A percentile compares a stretch with the other conserved stretches of the same genome.
Conservation (phyloP, 139 green algal species). For the Deuterostichococcus epilithicus region DNA sequence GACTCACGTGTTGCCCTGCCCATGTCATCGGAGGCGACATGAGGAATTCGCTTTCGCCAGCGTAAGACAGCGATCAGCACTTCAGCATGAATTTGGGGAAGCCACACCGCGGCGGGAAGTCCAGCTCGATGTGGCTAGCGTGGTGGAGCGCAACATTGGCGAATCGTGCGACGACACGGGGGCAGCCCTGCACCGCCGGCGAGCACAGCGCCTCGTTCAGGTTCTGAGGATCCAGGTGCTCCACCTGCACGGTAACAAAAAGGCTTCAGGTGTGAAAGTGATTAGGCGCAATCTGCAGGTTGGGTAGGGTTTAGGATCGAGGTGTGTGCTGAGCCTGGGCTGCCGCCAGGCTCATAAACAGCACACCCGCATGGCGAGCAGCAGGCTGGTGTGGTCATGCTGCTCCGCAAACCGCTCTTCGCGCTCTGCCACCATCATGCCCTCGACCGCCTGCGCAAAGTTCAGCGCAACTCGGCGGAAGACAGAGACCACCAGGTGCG, state of each 20-base stretch:
- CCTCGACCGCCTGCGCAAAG: neutral
- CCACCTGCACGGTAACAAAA: neutral
- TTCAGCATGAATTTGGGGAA: neutral
- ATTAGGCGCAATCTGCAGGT: too few species aligned
- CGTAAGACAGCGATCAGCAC: too few species aligned
- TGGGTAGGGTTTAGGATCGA: too few species aligned
- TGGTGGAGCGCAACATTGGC: neutral
- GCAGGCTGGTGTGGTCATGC: neutral
- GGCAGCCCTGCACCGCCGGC: neutral
- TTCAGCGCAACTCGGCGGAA: too few species aligned
- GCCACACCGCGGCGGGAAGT: neutral
- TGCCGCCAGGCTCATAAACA: too few species aligned
- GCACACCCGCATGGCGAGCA: neutral
- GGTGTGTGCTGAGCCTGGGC: too few species aligned
- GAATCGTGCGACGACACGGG: neutral
- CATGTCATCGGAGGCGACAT: too few species aligned
- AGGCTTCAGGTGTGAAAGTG: too few species aligned
- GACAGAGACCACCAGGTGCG: too few species aligned
- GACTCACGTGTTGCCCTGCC: neutral
- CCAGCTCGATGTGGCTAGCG: neutral
- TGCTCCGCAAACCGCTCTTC: neutral
- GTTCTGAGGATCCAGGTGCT: neutral
- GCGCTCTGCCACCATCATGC: neutral
- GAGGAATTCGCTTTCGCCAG: too few species aligned
- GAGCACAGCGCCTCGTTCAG: neutral